phyloP scores from a whole-genome alignment of 2,329 filamentous ascomycete genomes.

The Pestalotiopsis sp. region DNA sequence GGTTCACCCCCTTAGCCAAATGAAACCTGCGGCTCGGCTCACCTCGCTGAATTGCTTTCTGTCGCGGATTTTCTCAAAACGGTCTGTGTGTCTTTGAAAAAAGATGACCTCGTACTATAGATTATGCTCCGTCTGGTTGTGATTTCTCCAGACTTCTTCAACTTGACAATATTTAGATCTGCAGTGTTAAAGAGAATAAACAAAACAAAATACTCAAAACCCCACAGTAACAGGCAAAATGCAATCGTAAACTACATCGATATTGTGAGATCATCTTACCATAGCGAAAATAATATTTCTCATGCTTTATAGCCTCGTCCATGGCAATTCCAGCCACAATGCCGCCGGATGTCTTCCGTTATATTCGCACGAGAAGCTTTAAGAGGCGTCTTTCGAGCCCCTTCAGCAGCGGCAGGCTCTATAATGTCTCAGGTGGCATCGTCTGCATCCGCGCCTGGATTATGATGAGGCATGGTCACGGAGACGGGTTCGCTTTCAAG shows the following conservation, averaged over 20 bases:
- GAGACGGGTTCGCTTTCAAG: background rate
- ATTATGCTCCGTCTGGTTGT: background rate
- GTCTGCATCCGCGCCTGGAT: background rate
- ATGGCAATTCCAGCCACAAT: background rate
- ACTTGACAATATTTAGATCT: background rate
- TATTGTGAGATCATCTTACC: background rate
- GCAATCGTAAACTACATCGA: background rate
- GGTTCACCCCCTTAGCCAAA: background rate
- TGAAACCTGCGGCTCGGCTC: background rate
- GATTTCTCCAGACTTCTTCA: background rate
- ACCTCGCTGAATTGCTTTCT: background rate
- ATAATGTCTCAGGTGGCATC: background rate
- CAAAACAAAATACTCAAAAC: background rate
- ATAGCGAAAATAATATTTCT: background rate
- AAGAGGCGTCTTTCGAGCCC: background rate
- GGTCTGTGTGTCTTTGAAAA: background rate
- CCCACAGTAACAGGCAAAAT: background rate
- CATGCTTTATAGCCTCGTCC: background rate
- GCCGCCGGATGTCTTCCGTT: background rate
- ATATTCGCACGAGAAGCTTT: background rate
- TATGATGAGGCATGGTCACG: background rate
- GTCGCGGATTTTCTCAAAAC: background rate
- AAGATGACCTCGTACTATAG: background rate
- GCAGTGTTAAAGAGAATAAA: background rate
- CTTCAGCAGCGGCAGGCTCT: background rate